Percentiles rank a stretch among this genome's conserved stretches.
Evolutionary conservation across 2,329 filamentous ascomycete genomes (phyloP).

Genomic region (Colletotrichum noveboracense): DNA sequence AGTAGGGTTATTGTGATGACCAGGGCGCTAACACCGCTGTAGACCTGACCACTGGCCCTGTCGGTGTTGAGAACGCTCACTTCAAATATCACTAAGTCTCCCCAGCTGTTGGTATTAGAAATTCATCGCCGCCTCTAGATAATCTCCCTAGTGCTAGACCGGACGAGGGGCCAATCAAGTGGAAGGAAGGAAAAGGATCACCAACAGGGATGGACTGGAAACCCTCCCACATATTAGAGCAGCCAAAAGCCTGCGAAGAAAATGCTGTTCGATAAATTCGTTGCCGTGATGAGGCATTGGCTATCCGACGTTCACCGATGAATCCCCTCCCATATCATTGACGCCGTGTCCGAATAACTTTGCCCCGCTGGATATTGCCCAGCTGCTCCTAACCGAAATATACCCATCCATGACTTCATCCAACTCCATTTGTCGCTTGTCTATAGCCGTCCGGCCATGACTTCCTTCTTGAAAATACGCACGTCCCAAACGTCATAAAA

Average conservation of each 20-base stretch:
- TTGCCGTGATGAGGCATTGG: not conserved
- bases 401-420: not conserved
- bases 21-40: not conserved
- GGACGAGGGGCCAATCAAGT: not conserved
- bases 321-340: not conserved
- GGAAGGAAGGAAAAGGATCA: not conserved
- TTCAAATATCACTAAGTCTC: not conserved
- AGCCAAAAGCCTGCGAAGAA: not conserved
- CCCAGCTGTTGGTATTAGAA: not conserved
- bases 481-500: constrained; percentile 54
- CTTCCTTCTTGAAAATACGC: constrained; percentile 64
- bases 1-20: not conserved
- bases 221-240: not conserved
- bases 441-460: constrained; percentile 48
- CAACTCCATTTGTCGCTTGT: not conserved
- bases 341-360: not conserved
- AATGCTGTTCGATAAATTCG: not conserved
- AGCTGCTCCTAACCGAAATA: not conserved
- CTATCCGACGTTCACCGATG: not conserved
- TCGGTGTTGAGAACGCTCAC: not conserved
- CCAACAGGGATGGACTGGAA: not conserved
- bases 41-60: not conserved
- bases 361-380: not conserved
- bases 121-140: not conserved
- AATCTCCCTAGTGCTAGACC: not conserved